Percentiles rank a stretch among this genome's conserved stretches.
Evolutionary conservation across 306 rosid genomes (phyloP).

Genomic region (Trifolium repens): DNA sequence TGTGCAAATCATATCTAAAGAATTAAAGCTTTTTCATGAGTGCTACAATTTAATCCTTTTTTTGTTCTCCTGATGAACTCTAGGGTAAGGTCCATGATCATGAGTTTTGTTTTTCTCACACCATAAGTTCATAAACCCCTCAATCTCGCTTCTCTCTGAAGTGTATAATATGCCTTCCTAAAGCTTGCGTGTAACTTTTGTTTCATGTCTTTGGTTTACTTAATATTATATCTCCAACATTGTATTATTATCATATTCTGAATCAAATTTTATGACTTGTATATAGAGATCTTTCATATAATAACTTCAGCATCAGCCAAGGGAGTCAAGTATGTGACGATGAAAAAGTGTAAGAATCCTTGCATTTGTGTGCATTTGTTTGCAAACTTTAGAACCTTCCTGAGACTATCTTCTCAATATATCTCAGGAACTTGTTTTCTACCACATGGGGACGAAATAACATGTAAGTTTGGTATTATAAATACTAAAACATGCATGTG

Average conservation of each 20-base stretch:
- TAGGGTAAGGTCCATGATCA: too few relatives aligned
- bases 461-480: slow-evolving; percentile 41
- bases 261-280: slow-evolving; percentile 39
- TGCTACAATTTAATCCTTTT: not conserved
- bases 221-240: too few relatives aligned
- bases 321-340: slow-evolving; percentile 41
- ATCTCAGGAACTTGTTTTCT: slow-evolving; percentile 49
- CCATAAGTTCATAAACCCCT: too few relatives aligned
- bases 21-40: not conserved
- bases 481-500: not conserved
- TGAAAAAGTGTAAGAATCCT: slow-evolving; percentile 53
- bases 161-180: too few relatives aligned
- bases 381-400: not conserved
- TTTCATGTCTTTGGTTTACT: not conserved
- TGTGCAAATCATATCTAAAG: not conserved
- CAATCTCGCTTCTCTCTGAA: too few relatives aligned
- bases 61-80: not conserved
- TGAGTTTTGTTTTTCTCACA: too few relatives aligned
- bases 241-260: slow-evolving; percentile 27
- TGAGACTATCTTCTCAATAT: slow-evolving; percentile 20
- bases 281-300: slow-evolving; percentile 74
- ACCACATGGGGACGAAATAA: slow-evolving; percentile 20
- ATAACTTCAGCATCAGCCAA: slow-evolving; percentile 49
- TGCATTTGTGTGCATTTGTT: slow-evolving; percentile 23
- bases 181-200: too few relatives aligned